phyloP scores from a whole-genome alignment of 257 asterid species.

The Solanum arcanum region DNA sequence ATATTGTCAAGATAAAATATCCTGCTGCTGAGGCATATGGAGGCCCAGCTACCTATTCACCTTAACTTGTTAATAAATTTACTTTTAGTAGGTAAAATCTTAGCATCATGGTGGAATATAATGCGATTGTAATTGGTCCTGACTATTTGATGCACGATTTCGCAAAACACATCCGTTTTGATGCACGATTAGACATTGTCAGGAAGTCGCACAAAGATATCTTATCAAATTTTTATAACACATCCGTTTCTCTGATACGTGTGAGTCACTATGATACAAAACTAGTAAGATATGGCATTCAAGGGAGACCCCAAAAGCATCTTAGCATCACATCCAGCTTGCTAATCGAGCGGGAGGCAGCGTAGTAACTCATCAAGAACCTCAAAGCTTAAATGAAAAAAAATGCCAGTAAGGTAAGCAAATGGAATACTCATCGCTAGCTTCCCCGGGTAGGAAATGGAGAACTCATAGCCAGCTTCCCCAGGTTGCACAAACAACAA shows the following conservation, averaged over 20 bases:
- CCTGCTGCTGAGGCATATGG: neutral
- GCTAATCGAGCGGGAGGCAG: neutral
- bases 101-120: neutral
- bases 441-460: neutral
- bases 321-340: neutral
- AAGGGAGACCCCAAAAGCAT: neutral
- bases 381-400: neutral
- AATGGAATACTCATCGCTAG: neutral
- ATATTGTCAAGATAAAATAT: neutral
- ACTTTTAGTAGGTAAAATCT: neutral
- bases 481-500: neutral
- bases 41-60: neutral
- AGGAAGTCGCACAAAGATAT: neutral
- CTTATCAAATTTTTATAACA: neutral
- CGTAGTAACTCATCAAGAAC: neutral
- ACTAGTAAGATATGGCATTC: neutral
- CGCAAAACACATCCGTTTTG: neutral
- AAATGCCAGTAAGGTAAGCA: neutral
- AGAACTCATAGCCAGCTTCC: neutral
- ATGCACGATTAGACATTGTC: neutral
- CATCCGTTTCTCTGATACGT: neutral
- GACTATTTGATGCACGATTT: neutral
- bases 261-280: neutral
- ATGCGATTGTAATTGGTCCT: neutral
- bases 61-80: neutral